A percentile compares a stretch with the other conserved stretches of the same genome.
Evolutionary conservation across 768 basidiomycete species (phyloP).

Genomic region (Leccinum subgranulosum): DNA sequence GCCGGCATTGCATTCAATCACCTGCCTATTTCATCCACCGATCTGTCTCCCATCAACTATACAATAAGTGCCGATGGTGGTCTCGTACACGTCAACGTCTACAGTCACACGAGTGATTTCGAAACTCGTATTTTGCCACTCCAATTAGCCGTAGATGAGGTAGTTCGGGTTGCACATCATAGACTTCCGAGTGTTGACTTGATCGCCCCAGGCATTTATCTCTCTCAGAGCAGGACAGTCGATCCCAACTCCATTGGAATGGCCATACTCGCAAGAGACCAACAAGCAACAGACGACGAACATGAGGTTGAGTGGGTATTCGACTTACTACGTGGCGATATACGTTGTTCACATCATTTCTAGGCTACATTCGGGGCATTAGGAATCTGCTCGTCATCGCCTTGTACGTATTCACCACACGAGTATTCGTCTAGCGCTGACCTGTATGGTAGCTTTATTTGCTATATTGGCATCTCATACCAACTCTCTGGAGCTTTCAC

Average conservation of each 20-base stretch:
- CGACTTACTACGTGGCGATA: neutral
- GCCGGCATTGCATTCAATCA: conserved; percentile 62
- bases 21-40: conserved; percentile 42
- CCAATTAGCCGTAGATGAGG: conserved; percentile 76
- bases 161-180: conserved; percentile 18
- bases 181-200: neutral
- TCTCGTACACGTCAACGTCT: conserved; percentile 61
- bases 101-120: conserved; percentile 62
- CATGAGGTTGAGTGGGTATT: conserved; percentile 53
- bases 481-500: conserved; percentile 72
- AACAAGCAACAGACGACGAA: conserved; percentile 57
- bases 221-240: conserved; percentile 58
- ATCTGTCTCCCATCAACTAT: conserved; percentile 50
- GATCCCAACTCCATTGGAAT: conserved; percentile 60
- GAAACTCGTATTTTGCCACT: conserved; percentile 66
- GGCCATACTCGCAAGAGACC: conserved; percentile 63
- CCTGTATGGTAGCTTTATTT: conserved; percentile 49
- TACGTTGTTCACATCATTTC: conserved; percentile 1
- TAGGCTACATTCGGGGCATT: conserved; percentile 63
- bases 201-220: conserved; percentile 57
- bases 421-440: neutral
- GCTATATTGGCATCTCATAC: conserved; percentile 71
- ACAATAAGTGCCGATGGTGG: conserved; percentile 69
- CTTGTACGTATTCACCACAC: conserved; percentile 41
- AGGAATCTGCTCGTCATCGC: conserved; percentile 62